phyloP scores from a whole-genome alignment of 208 protist species.

The Acanthamoeba quina region DNA sequence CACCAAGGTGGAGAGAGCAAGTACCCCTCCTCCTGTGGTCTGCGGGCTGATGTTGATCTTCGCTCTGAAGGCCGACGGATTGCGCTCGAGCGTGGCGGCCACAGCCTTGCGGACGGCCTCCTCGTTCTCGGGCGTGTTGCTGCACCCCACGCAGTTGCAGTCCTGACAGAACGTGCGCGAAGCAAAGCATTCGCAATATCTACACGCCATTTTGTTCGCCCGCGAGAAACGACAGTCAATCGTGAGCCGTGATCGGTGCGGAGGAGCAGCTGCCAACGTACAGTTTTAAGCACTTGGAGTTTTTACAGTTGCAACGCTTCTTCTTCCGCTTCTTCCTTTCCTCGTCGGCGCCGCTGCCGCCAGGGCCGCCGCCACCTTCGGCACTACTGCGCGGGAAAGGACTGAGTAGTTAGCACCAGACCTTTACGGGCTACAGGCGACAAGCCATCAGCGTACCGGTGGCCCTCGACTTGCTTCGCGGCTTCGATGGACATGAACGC shows the following conservation, averaged over 20 bases:
- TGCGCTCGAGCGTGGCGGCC: conserved; percentile 79
- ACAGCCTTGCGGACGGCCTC: conserved; percentile 76
- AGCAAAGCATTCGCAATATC: conserved; percentile 86
- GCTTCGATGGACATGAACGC: conserved; percentile 38
- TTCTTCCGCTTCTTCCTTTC: conserved; percentile 74
- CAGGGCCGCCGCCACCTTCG: background rate
- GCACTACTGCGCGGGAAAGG: background rate
- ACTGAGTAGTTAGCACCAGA: background rate
- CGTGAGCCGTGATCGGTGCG: too few relatives aligned
- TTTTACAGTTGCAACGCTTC: conserved; percentile 83
- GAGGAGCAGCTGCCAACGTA: background rate
- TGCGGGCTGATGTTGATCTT: conserved; percentile 81
- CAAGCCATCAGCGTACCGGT: background rate
- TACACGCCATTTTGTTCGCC: background rate
- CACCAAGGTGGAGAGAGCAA: background rate
- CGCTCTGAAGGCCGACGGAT: conserved; percentile 82
- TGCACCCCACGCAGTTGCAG: conserved; percentile 82
- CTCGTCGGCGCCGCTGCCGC: background rate
- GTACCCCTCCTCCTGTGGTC: background rate
- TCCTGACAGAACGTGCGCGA: conserved; percentile 73
- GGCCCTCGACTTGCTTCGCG: background rate
- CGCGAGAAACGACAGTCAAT: too few relatives aligned
- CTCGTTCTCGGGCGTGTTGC: conserved; percentile 80
- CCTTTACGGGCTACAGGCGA: background rate
- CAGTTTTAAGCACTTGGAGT: conserved; percentile 82